Conservation (phyloP, 441 rosid genomes). For the Flueggea neowawraea region DNA sequence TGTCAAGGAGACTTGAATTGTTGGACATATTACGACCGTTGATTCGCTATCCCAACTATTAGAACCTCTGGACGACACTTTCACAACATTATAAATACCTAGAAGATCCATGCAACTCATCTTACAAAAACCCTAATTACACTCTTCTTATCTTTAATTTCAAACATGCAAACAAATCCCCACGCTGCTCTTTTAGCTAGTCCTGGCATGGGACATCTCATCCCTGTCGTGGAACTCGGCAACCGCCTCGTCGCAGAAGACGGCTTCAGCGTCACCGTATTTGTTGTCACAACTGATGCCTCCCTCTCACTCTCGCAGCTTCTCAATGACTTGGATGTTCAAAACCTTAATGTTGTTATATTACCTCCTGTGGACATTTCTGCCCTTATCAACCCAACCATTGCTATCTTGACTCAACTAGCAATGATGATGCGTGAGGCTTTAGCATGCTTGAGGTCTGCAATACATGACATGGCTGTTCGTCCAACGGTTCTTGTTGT, state of each 20-base stretch:
- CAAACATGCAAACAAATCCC: slow-evolving; percentile 6
- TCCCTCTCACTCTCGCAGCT: background rate
- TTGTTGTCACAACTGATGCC: slow-evolving; percentile 14
- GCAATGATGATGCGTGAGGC: slow-evolving; percentile 24
- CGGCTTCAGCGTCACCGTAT: slow-evolving; percentile 30
- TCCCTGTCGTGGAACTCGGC: slow-evolving; percentile 46
- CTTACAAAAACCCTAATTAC: too few species aligned
- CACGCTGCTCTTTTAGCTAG: slow-evolving; percentile 38
- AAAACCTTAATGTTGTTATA: slow-evolving; percentile 10
- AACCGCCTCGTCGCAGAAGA: slow-evolving; percentile 23
- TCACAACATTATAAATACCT: too few species aligned
- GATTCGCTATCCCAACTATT: too few species aligned
- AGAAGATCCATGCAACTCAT: too few species aligned
- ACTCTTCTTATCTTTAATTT: too few species aligned
- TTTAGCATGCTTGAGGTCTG: slow-evolving; percentile 19
- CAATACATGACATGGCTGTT: slow-evolving; percentile 16
- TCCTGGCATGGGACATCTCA: slow-evolving; percentile 54
- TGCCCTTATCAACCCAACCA: slow-evolving; percentile 2
- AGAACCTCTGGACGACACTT: too few species aligned
- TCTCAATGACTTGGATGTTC: background rate
- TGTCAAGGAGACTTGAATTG: too few species aligned
- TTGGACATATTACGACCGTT: too few species aligned
- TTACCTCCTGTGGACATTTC: slow-evolving; percentile 32
- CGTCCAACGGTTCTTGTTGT: slow-evolving; percentile 36
- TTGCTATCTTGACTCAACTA: slow-evolving; percentile 16